These are phyloP conservation scores for Vanilla planifolia DNA, from an alignment of 106 monocot species.

Conservation along the genomic window DNA sequence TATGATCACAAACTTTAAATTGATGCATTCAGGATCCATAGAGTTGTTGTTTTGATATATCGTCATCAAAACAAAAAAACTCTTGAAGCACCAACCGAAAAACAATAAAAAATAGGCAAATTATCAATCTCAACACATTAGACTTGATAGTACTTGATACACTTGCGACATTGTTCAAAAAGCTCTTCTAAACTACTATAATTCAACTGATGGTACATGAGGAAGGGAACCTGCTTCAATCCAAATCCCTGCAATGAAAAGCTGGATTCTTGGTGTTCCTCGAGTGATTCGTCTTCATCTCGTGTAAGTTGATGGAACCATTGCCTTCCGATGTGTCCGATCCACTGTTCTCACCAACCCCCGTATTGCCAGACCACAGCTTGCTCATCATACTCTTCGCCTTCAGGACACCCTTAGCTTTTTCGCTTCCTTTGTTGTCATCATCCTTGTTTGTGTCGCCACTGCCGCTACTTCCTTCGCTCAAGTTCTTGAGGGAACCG, in stretches of 20 bases:
- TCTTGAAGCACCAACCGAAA: not conserved
- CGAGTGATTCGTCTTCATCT: conserved; percentile 45
- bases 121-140: no score
- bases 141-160: no score
- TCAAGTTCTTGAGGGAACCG: conserved; percentile 26
- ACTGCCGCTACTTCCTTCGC: conserved; percentile 21
- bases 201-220: no score
- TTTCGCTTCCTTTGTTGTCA: conserved; percentile 20
- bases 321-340: conserved; percentile 50
- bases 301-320: conserved; percentile 34
- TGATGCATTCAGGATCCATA: no score
- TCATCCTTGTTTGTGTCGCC: not conserved
- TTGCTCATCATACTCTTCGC: conserved; percentile 56
- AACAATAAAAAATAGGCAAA: no score
- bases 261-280: conserved; percentile 35
- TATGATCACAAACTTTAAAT: no score
- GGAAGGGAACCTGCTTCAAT: no score
- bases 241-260: conserved; percentile 12
- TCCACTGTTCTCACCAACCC: conserved; percentile 40
- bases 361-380: conserved; percentile 46
- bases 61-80: not conserved
- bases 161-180: no score
- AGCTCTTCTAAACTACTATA: no score
- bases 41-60: no score
- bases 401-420: conserved; percentile 29